Evolutionary conservation across 1,284 basidiomycete genomes (phyloP), one percentile per base, ranked within the genome.

Genomic region (Tilletia walkeri): DNA sequence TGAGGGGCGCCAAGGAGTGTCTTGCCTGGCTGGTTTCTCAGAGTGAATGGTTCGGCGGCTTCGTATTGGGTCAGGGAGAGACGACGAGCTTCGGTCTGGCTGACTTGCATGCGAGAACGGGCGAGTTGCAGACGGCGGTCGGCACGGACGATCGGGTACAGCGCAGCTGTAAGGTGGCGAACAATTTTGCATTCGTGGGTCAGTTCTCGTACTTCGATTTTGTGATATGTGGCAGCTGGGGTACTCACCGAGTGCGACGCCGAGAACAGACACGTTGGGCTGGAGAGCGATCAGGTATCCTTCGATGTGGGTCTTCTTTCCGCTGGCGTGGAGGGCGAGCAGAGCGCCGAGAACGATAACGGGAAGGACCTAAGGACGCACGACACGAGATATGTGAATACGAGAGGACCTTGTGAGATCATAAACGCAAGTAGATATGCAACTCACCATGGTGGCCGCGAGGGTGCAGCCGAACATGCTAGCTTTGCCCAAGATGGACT

Each of bases 271-370:
- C 9, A 61, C 36, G 56, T 30, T 38, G 14, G 56, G 34, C 36
- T 61, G 56, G 18, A 61, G 14, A 9, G 56, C 56, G 18, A 61
- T 61, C 56, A 61, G 34, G 56, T 61, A 61, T 6, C 56, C 56
- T 30, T 61, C 56, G 24, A 61, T 61, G 56, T 61, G 56, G 6
- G 56, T 61, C 56, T 61, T 61, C 56, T 61, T 24, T 9, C 56
- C 56, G 36, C 56, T 61, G 18, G 56, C 16, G 56, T 61, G 56
- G 14, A 61, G 56, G 7, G 56, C 20, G 10, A 61, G 56, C 56
- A 61, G 36, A 16, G 56, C 56, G 18, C 10, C 18, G 24, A 61
- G 36, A 30, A 61, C 56, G 56, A 61, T 16, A 2, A 61, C 56
- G 9, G 56, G 56, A 7, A 61, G 30, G 56, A 38, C 14, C 56